Conservation (phyloP, 2,329 filamentous ascomycete species). For the Sclerotinia subarctica region DNA sequence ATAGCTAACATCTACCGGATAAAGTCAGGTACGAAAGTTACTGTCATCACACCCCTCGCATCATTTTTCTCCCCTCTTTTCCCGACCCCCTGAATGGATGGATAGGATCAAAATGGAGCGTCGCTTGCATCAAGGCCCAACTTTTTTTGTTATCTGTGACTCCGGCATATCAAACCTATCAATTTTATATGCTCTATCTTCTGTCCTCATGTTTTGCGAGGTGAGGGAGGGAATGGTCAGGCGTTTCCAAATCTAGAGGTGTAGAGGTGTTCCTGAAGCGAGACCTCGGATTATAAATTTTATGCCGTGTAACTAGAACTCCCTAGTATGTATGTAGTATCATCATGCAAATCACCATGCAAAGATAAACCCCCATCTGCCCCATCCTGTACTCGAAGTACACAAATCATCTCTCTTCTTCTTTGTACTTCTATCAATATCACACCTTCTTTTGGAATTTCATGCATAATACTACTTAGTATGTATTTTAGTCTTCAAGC, state of each 20-base stretch:
- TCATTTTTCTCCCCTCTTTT: not conserved
- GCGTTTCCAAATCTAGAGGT: slow-evolving; percentile 9
- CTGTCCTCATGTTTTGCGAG: not conserved
- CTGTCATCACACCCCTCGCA: slow-evolving; percentile 10
- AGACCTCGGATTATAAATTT: slow-evolving; percentile 13
- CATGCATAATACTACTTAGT: not conserved
- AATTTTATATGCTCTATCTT: not conserved
- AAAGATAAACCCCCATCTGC: slow-evolving; percentile 5
- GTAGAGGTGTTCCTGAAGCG: slow-evolving; percentile 15
- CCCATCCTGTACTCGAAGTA: not conserved
- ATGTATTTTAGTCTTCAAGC: not conserved
- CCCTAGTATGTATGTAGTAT: not conserved
- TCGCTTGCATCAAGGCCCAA: slow-evolving; percentile 11
- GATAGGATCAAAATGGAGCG: slow-evolving; percentile 7
- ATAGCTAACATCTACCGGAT: slow-evolving; percentile 7
- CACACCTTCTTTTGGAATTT: not conserved
- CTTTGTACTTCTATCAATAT: slow-evolving; percentile 12
- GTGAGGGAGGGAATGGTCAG: not conserved
- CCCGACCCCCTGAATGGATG: slow-evolving; percentile 5
- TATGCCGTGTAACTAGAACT: slow-evolving; percentile 1
- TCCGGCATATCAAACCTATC: slow-evolving; percentile 9
- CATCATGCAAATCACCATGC: slow-evolving; percentile 14
- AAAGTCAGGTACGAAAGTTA: slow-evolving; percentile 1
- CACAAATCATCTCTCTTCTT: slow-evolving; percentile 19
- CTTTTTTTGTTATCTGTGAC: not conserved